These are phyloP conservation scores for Coemansia umbellata DNA, from an alignment of 192 early-diverging fungal genomes.

Conservation along the genomic window DNA sequence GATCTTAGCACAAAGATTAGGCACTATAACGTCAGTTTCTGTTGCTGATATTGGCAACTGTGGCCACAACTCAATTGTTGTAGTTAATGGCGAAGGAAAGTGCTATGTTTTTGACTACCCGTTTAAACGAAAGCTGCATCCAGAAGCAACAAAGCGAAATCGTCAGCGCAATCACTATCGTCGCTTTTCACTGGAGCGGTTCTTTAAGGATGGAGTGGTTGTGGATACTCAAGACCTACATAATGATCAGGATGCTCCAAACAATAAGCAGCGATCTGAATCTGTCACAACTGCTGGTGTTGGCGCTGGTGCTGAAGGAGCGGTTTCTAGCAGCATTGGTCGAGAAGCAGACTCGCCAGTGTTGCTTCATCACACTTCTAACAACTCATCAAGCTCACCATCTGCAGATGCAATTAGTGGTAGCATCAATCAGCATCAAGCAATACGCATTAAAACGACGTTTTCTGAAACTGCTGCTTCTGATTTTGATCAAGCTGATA, in stretches of 20 bases:
- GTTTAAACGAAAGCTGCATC: slow-evolving; percentile 42
- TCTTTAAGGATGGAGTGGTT: slow-evolving; percentile 34
- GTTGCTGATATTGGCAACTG: slow-evolving; percentile 45
- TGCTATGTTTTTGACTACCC: slow-evolving; percentile 50
- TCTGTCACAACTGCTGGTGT: not conserved
- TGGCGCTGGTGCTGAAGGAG: not conserved
- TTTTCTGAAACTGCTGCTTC: not conserved
- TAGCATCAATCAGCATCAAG: not conserved
- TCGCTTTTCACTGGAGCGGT: slow-evolving; percentile 46
- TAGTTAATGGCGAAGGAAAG: slow-evolving; percentile 49
- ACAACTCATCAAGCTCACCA: not conserved
- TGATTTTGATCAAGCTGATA: not conserved
- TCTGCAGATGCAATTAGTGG: not conserved
- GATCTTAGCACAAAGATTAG: slow-evolving; percentile 47
- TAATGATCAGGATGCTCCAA: not conserved
- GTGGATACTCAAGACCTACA: slow-evolving; percentile 2
- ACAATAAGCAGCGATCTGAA: too few species aligned
- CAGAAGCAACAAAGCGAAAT: slow-evolving; percentile 29
- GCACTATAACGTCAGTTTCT: slow-evolving; percentile 46
- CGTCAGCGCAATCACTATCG: slow-evolving; percentile 46
- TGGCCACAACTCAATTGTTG: slow-evolving; percentile 48
- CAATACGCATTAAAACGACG: not conserved
- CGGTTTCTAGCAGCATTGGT: not conserved
- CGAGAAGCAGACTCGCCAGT: not conserved
- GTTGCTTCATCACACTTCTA: not conserved